A percentile compares a stretch with the other conserved stretches of the same genome.
Evolutionary conservation across 2,329 filamentous ascomycete species (phyloP).

Genomic region (Diaporthe australafricana): DNA sequence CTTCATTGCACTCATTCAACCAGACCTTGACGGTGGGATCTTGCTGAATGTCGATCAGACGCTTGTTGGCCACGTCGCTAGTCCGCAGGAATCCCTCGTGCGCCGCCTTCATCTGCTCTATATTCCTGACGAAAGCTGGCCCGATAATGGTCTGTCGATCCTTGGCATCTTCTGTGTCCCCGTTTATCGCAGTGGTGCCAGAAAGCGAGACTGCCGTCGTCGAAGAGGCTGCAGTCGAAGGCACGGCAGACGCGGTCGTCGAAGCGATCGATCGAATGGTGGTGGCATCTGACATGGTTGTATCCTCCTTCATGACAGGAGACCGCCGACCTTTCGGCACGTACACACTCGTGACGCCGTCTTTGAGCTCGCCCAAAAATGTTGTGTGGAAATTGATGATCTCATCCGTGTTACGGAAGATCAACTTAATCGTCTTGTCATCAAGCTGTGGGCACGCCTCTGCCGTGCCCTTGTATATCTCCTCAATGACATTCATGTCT

Average conservation of each 20-base stretch:
- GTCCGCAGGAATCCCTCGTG: slow-evolving; percentile 74
- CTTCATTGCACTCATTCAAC: slow-evolving; percentile 92
- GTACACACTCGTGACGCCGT: slow-evolving; percentile 83
- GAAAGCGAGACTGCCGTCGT: slow-evolving; percentile 35
- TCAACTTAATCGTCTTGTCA: slow-evolving; percentile 84
- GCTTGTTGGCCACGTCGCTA: slow-evolving; percentile 71
- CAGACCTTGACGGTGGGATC: slow-evolving; percentile 80
- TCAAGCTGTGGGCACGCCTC: slow-evolving; percentile 84
- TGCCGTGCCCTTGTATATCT: slow-evolving; percentile 96
- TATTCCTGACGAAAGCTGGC: slow-evolving; percentile 65
- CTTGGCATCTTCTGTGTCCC: slow-evolving; percentile 61
- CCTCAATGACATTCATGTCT: slow-evolving; percentile 97
- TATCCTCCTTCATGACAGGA: slow-evolving; percentile 49
- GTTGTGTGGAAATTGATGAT: slow-evolving; percentile 86
- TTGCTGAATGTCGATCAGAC: slow-evolving; percentile 71
- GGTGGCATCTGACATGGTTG: slow-evolving; percentile 45
- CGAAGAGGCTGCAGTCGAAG: slow-evolving; percentile 35
- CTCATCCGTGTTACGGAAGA: slow-evolving; percentile 94
- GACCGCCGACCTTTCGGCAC: slow-evolving; percentile 67
- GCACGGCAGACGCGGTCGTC: slow-evolving; percentile 45
- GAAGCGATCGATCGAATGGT: slow-evolving; percentile 52
- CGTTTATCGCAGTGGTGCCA: slow-evolving; percentile 46
- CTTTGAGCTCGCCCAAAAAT: slow-evolving; percentile 84
- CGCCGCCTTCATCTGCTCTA: slow-evolving; percentile 69
- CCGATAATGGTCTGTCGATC: slow-evolving; percentile 66